phyloP scores from a whole-genome alignment of 2,329 filamentous ascomycete genomes.

The Venturia asperata region DNA sequence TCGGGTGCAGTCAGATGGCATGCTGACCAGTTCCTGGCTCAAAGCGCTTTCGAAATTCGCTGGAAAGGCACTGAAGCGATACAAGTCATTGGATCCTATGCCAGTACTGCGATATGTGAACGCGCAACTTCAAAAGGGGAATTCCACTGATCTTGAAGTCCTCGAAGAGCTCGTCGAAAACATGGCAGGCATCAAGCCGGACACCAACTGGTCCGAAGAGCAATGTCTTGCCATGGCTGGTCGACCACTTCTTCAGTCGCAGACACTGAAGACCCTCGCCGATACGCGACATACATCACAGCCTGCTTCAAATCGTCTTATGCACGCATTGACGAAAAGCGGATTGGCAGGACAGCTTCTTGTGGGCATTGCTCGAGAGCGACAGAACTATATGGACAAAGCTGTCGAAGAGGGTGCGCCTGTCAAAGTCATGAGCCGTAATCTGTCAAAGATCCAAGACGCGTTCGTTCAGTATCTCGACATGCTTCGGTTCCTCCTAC shows the following conservation, averaged over 20 bases:
- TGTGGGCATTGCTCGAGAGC: conserved; percentile 85
- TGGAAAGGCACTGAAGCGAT: conserved; percentile 81
- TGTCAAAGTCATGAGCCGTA: conserved; percentile 79
- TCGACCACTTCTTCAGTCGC: conserved; percentile 68
- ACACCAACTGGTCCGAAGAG: conserved; percentile 78
- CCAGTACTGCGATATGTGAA: conserved; percentile 88
- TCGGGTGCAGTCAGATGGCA: conserved; percentile 55
- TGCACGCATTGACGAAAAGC: conserved; percentile 70
- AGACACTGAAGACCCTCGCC: conserved; percentile 70
- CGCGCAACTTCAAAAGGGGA: conserved; percentile 71
- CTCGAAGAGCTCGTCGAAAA: conserved; percentile 81
- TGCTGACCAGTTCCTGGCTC: conserved; percentile 85
- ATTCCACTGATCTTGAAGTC: conserved; percentile 85
- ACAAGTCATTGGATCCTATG: conserved; percentile 72
- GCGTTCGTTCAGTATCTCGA: conserved; percentile 85
- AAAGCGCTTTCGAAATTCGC: conserved; percentile 85
- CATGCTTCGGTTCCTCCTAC: conserved; percentile 72
- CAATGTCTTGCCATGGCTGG: conserved; percentile 86
- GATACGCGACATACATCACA: conserved; percentile 74
- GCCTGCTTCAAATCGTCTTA: conserved; percentile 69
- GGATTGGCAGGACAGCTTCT: conserved; percentile 74
- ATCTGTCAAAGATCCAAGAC: conserved; percentile 84
- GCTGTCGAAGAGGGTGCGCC: conserved; percentile 65
- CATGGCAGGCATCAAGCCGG: conserved; percentile 89
- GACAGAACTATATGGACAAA: conserved; percentile 76